Conservation (phyloP, 1,284 basidiomycete genomes). For the Cronartium quercuum region DNA sequence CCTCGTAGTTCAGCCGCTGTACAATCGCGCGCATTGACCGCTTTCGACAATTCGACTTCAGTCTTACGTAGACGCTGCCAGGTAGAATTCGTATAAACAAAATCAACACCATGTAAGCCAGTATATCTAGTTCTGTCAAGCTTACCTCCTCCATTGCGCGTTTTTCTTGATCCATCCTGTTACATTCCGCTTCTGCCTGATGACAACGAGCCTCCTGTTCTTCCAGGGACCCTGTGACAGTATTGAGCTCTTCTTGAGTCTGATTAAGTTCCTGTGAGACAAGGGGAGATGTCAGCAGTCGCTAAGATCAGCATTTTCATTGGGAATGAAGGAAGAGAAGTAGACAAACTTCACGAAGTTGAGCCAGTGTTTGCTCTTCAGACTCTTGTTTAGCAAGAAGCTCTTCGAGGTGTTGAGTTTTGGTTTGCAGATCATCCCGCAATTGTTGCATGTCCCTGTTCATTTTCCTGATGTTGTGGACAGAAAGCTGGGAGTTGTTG, state of each 20-base stretch:
- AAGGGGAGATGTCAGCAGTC: not conserved
- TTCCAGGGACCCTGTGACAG: too few relatives aligned
- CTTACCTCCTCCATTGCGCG: too few relatives aligned
- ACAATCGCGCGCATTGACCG: conserved; percentile 21
- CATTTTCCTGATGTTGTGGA: not conserved
- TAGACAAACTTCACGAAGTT: not conserved
- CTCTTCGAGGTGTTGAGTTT: not conserved
- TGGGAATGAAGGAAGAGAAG: not conserved
- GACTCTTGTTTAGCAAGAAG: not conserved
- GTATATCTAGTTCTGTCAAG: too few relatives aligned
- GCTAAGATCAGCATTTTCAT: not conserved
- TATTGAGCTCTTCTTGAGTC: not conserved
- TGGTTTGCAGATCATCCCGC: not conserved
- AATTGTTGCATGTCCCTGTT: not conserved
- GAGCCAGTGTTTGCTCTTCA: not conserved
- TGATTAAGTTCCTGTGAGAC: not conserved
- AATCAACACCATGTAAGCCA: too few relatives aligned
- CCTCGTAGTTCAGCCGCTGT: conserved; percentile 31
- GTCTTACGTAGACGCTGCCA: conserved; percentile 17
- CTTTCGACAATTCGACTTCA: conserved; percentile 23
- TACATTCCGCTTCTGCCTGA: too few relatives aligned
- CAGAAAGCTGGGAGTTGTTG: not conserved
- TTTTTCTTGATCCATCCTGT: too few relatives aligned
- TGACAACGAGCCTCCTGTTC: too few relatives aligned
- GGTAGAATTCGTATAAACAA: too few relatives aligned